Evolutionary conservation across 2,329 filamentous ascomycete species (phyloP).

Genomic region (Scytalidium lignicola): DNA sequence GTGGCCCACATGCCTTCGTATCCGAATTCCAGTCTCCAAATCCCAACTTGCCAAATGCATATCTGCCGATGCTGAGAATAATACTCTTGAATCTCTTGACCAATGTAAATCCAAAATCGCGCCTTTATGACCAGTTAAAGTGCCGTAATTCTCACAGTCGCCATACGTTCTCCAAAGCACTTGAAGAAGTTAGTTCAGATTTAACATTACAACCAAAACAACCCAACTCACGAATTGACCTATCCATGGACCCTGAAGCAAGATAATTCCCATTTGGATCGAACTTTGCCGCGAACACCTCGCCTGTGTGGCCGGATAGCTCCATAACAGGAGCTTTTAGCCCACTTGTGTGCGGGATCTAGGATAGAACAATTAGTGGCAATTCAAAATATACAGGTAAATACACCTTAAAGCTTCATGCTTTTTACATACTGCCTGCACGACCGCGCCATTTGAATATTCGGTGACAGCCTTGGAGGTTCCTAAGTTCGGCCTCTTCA

Average conservation of each 20-base stretch:
- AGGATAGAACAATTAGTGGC: conserved; percentile 19
- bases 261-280: conserved; percentile 84
- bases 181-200: conserved; percentile 32
- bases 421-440: conserved; percentile 55
- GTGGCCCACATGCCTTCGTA: conserved; percentile 87
- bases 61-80: conserved; percentile 92
- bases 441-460: conserved; percentile 56
- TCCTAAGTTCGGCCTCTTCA: conserved; percentile 80
- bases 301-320: conserved; percentile 73
- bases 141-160: conserved; percentile 89
- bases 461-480: conserved; percentile 49
- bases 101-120: conserved; percentile 91
- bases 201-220: not conserved
- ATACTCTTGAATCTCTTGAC: conserved; percentile 86
- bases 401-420: not conserved
- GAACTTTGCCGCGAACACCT: conserved; percentile 88
- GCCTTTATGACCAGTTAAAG: conserved; percentile 82
- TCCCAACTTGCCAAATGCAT: conserved; percentile 95
- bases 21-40: conserved; percentile 81
- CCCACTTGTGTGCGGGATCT: conserved; percentile 75
- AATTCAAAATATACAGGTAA: not conserved
- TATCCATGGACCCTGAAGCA: conserved; percentile 92
- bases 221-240: conserved; percentile 67
- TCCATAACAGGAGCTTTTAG: conserved; percentile 94
- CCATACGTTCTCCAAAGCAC: conserved; percentile 93